Base-by-base conservation (phyloP, 139 green algal genomes). In the Trebouxia sp. region DNA sequence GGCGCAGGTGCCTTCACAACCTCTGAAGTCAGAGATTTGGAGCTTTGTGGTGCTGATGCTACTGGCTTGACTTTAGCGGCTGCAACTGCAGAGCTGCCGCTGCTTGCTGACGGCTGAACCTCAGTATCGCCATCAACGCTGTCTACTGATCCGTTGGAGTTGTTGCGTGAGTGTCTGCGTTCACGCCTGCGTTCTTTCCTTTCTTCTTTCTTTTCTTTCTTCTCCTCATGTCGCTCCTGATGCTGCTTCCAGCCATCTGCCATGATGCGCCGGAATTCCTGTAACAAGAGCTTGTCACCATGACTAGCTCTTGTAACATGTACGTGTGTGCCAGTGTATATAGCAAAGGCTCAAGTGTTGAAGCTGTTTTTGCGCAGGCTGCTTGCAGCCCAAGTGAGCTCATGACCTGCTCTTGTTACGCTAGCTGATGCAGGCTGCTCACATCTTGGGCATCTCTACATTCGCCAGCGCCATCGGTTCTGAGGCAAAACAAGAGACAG, bases 191-290 rank as follows among this genome's bases (percentile, higher is more conserved):
- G 14, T 69, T 17, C 10, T 24, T 69, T 69, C 58, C 41, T 69
- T 15, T 69, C 58, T 30, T 69, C 58, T 17, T 69, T 69, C 58
- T 65, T 65, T 30, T 65, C 53, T 30, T 65, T 65, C 53, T 69
- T 69, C 30, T 69, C 58, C 10, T 69, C 58, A 26, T 69, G 28
- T 42, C 30, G 30, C 58, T 69, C 58, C 28, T 17, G 28, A 30
- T 41, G 30, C 58, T 41, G 30, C 58, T 69, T 39, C 58, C 58
- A 69, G 1, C 58, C 58, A 39, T 69, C 58, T 65, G 55, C 55
- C 58, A 69, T 69, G 2, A 69, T 69, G 12, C 58, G 58, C 58
- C 30, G 39, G 58, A 69, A 69, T 30, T 69, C 58, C 58, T 69
- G 30, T 42, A 69, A 53, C 30, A 41, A 41, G 58, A 69, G 58